Conservation (phyloP, 768 basidiomycete genomes). For the Phaeotremella fagi region DNA sequence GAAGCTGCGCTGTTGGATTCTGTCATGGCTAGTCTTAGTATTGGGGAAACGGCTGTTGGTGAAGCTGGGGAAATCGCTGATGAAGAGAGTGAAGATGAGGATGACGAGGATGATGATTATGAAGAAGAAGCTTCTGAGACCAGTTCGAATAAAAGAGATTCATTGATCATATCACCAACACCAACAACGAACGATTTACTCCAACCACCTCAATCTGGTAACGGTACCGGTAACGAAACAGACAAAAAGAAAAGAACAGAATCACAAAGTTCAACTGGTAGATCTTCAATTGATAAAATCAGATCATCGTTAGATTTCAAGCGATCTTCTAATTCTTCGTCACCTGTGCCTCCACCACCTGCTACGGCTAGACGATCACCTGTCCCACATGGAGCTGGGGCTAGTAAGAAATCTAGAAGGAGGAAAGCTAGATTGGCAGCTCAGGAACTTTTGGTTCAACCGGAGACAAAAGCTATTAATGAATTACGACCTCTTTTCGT, state of each 20-base stretch:
- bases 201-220: not conserved
- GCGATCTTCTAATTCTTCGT: not conserved
- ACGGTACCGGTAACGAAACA: not conserved
- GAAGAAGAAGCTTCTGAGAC: constrained; percentile 18
- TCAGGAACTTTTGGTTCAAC: constrained; percentile 57
- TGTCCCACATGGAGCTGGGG: not conserved
- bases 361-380: not conserved
- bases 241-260: constrained; percentile 4
- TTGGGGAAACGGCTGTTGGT: constrained; percentile 71
- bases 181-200: not conserved
- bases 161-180: not conserved
- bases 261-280: constrained; percentile 6
- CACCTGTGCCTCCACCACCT: not conserved
- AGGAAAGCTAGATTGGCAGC: constrained; percentile 7
- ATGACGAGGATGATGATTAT: constrained; percentile 48
- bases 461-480: constrained; percentile 73
- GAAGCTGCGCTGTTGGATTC: constrained; percentile 78
- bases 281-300: constrained; percentile 23
- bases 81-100: constrained; percentile 69
- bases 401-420: constrained; percentile 1
- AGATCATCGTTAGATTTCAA: constrained; percentile 22
- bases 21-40: constrained; percentile 73
- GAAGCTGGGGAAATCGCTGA: constrained; percentile 57
- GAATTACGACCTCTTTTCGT: constrained; percentile 79
- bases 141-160: constrained; percentile 5